A percentile compares a stretch with the other conserved stretches of the same genome.
These are phyloP conservation scores for Trametes cingulata DNA, from an alignment of 768 basidiomycete genomes.

Conservation along the genomic window DNA sequence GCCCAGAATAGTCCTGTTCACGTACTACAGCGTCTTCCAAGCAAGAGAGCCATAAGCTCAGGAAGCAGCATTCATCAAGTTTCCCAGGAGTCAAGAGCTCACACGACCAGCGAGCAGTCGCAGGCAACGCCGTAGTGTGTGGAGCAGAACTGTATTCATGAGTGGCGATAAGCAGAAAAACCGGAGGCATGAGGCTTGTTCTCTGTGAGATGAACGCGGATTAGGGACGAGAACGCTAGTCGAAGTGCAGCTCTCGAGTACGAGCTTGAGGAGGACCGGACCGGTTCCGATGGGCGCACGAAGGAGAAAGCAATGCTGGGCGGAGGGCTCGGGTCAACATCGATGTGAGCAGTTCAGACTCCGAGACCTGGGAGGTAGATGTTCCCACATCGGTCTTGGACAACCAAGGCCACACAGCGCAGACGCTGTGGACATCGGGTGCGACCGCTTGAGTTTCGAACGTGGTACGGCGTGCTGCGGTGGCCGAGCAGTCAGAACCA, in stretches of 20 bases:
- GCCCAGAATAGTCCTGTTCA: not conserved
- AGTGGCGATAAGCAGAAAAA: not conserved
- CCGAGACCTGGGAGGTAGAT: conserved; percentile 5
- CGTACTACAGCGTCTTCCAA: not conserved
- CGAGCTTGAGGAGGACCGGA: conserved; percentile 1
- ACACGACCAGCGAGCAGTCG: not conserved
- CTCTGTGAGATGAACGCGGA: not conserved
- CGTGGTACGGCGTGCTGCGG: not conserved
- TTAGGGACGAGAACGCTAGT: not conserved
- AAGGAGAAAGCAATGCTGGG: not conserved
- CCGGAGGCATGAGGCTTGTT: not conserved
- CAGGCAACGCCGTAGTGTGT: no score
- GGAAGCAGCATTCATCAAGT: not conserved
- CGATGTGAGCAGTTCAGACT: conserved; percentile 9
- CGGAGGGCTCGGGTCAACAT: not conserved
- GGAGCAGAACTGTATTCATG: no score
- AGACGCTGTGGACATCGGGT: not conserved
- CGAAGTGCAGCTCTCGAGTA: not conserved
- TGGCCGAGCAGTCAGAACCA: not conserved
- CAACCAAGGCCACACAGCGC: not conserved
- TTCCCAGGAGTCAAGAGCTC: not conserved
- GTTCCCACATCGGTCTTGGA: not conserved
- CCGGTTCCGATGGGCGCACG: conserved; percentile 11
- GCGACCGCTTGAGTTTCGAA: not conserved
- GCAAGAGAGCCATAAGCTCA: not conserved